Percentiles rank a stretch among this genome's conserved stretches.
These are phyloP conservation scores for Vitellaria paradoxa DNA, from an alignment of 179 eudicot species.

Conservation along the genomic window DNA sequence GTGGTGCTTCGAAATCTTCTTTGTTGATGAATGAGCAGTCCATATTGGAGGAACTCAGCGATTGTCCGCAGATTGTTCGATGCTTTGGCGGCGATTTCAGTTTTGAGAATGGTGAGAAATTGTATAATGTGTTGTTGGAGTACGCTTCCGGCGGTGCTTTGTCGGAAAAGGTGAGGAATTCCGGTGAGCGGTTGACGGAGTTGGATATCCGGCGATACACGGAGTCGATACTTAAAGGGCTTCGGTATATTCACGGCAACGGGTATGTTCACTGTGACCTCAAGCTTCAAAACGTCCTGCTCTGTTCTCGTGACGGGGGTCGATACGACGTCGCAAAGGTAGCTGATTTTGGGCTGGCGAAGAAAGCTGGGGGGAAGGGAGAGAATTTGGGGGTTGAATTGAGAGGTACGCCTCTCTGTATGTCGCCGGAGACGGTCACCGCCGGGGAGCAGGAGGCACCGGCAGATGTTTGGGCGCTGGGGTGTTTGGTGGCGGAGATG, in stretches of 20 bases:
- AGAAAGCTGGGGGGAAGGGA: conserved; percentile 15
- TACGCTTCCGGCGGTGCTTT: conserved; percentile 60
- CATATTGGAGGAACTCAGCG: conserved; percentile 36
- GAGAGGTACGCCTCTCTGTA: conserved; percentile 79
- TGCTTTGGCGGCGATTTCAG: conserved; percentile 42
- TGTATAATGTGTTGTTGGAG: conserved; percentile 65
- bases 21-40: conserved; percentile 50
- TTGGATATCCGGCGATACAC: conserved; percentile 41
- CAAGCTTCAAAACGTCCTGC: conserved; percentile 61
- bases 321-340: conserved; percentile 38
- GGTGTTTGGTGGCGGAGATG: conserved; percentile 62
- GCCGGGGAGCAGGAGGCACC: conserved; percentile 40
- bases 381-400: conserved; percentile 31
- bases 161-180: conserved; percentile 38
- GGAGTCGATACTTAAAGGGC: conserved; percentile 48
- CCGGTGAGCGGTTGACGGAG: conserved; percentile 29
- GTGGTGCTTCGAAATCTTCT: conserved; percentile 26
- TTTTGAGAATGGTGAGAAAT: conserved; percentile 39
- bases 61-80: conserved; percentile 39
- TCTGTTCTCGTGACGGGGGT: conserved; percentile 12
- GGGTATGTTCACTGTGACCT: conserved; percentile 79
- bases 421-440: conserved; percentile 76
- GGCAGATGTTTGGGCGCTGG: conserved; percentile 60
- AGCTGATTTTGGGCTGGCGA: conserved; percentile 82
- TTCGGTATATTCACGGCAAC: conserved; percentile 40